Percentiles rank a stretch among this genome's conserved stretches.
These are phyloP conservation scores for Parachaetomium inaequale DNA, from an alignment of 495 filamentous ascomycete genomes.

Conservation along the genomic window DNA sequence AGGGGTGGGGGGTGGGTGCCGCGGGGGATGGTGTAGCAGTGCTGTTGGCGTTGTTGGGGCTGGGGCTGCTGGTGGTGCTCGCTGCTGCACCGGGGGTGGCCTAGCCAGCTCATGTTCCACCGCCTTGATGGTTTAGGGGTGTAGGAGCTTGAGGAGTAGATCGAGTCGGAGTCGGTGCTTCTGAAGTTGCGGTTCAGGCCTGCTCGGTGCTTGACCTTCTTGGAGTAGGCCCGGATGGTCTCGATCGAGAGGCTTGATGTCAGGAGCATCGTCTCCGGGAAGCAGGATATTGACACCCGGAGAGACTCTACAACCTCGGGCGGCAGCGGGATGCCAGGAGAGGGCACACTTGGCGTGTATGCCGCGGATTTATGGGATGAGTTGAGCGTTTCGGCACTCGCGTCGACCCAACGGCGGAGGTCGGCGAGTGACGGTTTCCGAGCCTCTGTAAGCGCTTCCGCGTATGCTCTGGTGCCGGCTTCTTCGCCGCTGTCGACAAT, in stretches of 20 bases:
- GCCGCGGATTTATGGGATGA: neutral
- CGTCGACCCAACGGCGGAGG: conserved; percentile 9
- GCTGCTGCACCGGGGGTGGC: conserved; percentile 18
- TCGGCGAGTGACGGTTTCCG: conserved; percentile 10
- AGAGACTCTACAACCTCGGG: conserved; percentile 42
- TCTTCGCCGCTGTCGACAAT: neutral
- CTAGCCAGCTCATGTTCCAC: conserved; percentile 27
- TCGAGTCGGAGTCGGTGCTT: conserved; percentile 18
- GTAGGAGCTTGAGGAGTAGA: conserved; percentile 19
- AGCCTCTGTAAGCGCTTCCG: neutral
- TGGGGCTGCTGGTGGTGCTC: conserved; percentile 15
- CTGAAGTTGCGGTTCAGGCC: neutral
- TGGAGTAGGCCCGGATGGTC: conserved; percentile 45
- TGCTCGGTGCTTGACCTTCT: conserved; percentile 34
- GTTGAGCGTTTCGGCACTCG: neutral
- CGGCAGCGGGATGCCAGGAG: conserved; percentile 36
- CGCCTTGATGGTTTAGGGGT: conserved; percentile 15
- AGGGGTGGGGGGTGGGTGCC: neutral
- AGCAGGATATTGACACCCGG: conserved; percentile 39
- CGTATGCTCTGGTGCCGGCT: neutral
- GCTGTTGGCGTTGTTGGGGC: conserved; percentile 11
- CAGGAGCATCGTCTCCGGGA: conserved; percentile 47
- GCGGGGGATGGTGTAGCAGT: neutral
- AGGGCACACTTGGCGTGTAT: neutral
- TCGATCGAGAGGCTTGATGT: conserved; percentile 45